Conservation (phyloP, 164 flowering plant species). For the Annona squamosa region DNA sequence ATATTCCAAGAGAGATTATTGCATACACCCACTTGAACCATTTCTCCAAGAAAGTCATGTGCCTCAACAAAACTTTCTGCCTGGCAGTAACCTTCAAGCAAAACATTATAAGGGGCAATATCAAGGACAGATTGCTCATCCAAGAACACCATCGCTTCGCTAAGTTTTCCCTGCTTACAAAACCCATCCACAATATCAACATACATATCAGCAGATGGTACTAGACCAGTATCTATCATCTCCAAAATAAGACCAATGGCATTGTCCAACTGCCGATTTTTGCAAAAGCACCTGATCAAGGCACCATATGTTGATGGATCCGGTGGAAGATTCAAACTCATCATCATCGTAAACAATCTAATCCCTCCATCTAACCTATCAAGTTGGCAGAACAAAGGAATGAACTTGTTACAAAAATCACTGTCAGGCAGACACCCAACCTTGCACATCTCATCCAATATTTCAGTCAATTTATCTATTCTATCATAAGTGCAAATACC, state of each 20-base stretch:
- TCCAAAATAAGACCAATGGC: constrained; percentile 34
- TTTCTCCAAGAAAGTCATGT: constrained; percentile 28
- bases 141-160: constrained; percentile 36
- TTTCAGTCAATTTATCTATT: constrained; percentile 32
- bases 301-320: constrained; percentile 23
- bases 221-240: constrained; percentile 28
- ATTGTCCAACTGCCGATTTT: constrained; percentile 35
- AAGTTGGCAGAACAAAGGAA: constrained; percentile 43
- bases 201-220: constrained; percentile 21
- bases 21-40: constrained; percentile 34
- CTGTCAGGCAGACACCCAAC: constrained; percentile 23
- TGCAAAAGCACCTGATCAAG: constrained; percentile 40
- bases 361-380: constrained; percentile 31
- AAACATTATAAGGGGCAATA: constrained; percentile 32
- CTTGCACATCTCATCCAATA: constrained; percentile 42
- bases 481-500: constrained; percentile 30
- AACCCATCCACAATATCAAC: constrained; percentile 34
- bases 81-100: constrained; percentile 51
- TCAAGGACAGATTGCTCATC: constrained; percentile 30
- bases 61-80: constrained; percentile 31
- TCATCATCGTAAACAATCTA: constrained; percentile 43
- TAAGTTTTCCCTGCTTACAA: constrained; percentile 33
- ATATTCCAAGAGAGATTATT: constrained; percentile 53
- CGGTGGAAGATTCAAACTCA: constrained; percentile 31
- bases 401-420: constrained; percentile 27